Percentiles rank a stretch among this genome's conserved stretches.
Conservation (phyloP, 257 asterid species). For the Rauvolfia tetraphylla region DNA sequence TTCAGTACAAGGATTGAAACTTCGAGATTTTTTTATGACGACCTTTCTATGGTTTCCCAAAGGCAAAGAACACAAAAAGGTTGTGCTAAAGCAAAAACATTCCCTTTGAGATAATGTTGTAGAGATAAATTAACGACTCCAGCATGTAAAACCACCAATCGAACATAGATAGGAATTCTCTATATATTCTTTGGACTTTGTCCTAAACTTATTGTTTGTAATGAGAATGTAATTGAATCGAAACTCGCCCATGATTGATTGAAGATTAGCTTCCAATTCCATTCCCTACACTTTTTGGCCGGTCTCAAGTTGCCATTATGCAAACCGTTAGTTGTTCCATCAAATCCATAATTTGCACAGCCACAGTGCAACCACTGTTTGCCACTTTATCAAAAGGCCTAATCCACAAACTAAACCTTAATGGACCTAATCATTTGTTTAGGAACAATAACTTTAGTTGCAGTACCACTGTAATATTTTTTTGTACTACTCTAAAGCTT, state of each 20-base stretch:
- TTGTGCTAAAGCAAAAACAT: not conserved
- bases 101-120: not conserved
- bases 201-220: not conserved
- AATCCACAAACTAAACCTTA: not conserved
- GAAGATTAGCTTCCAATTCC: not conserved
- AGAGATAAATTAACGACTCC: not conserved
- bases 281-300: slow-evolving; percentile 1
- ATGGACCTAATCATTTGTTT: not conserved
- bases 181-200: not conserved
- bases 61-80: not conserved
- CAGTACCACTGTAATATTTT: too few relatives aligned
- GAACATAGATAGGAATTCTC: not conserved
- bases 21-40: too few relatives aligned
- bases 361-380: not conserved
- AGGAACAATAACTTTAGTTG: not conserved
- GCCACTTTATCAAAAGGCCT: not conserved
- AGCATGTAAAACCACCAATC: slow-evolving; percentile 6
- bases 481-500: too few relatives aligned
- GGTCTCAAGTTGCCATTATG: not conserved
- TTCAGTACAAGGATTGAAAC: too few relatives aligned
- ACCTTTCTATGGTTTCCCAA: too few relatives aligned
- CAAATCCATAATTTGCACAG: slow-evolving; percentile 10
- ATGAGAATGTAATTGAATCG: not conserved
- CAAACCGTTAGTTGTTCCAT: slow-evolving; percentile 13
- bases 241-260: not conserved